Base-by-base conservation (phyloP, 805 yeast genomes). In the Yamadazyma akitaensis region DNA sequence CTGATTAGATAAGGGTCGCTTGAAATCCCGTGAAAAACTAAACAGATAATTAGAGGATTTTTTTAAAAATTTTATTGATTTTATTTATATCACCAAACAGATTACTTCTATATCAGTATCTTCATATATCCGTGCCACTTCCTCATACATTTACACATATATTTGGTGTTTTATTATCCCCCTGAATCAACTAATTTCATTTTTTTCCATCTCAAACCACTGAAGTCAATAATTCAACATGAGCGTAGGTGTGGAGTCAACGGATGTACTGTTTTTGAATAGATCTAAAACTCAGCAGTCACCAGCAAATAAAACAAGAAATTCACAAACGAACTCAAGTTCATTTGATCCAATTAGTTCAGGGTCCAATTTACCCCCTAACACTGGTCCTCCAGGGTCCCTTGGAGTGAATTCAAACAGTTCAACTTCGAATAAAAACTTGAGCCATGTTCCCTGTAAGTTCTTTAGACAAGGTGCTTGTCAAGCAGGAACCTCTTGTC, bases 391-490 rank as follows among this genome's bases (percentile, higher is more conserved):
- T 6, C 63, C 70, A 4, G 69, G 67, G 1, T 53, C 68, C 2
- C 50, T 49, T 14, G 25, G 46, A 58, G 59, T 14, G 21, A 58
- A 7, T 47, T 37, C 39, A 45, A 41, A 37, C 37, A 45, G 37
- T 40, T 37, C 45, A 55, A 21, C 52, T 47, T 43, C 50, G 17
- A 59, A 50, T 36, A 65, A 68, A 70, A 89, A 86, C 59, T 76
- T 88, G 39, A 84, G 95, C 40, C 99, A 92, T 65, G 98, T 92
- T 26, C 99, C 99, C 2, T 92, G 99, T 66, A 92, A 92, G 69
- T 92, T 92, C 71, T 92, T 75, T 64, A 75, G 80, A 48, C 97
- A 91, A 63, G 97, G 98, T 0, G 81, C 87, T 14, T 92, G 99
- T 64, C 97, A 91, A 65, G 98, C 98, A 1, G 98, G 98, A 11